These are phyloP conservation scores for Myxozyma sirexii DNA, from an alignment of 805 yeast genomes.

Conservation along the genomic window DNA sequence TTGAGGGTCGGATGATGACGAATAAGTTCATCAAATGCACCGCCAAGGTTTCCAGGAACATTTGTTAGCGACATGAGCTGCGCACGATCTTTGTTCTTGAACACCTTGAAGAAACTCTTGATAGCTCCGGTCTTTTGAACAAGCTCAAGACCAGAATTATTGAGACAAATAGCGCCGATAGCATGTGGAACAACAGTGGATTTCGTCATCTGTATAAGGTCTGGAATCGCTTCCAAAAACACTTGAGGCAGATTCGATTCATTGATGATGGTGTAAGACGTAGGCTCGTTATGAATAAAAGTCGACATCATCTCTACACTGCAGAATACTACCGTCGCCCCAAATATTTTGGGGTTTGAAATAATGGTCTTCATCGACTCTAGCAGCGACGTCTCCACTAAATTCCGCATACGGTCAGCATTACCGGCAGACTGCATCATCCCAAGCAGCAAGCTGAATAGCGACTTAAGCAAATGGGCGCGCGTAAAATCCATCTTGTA, in stretches of 20 bases:
- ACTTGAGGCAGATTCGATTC: conserved; percentile 76
- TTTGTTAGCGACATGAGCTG: conserved; percentile 58
- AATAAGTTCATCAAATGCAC: conserved; percentile 73
- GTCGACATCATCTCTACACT: conserved; percentile 65
- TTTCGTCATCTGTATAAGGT: conserved; percentile 55
- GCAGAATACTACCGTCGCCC: conserved; percentile 62
- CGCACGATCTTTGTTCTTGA: conserved; percentile 54
- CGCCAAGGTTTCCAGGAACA: conserved; percentile 60
- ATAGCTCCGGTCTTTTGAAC: conserved; percentile 50
- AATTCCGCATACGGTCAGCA: conserved; percentile 72
- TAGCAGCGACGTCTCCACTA: conserved; percentile 83
- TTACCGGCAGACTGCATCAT: conserved; percentile 75
- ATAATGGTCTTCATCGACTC: conserved; percentile 61
- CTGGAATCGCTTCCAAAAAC: conserved; percentile 59
- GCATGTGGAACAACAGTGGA: conserved; percentile 68
- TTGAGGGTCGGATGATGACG: conserved; percentile 80
- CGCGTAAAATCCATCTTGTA: conserved; percentile 38
- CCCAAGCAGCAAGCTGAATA: conserved; percentile 64
- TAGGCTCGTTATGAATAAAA: conserved; percentile 87
- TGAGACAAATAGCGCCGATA: conserved; percentile 81
- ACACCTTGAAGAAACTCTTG: conserved; percentile 52
- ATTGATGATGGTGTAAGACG: conserved; percentile 75
- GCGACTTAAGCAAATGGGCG: conserved; percentile 53
- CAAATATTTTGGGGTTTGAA: conserved; percentile 61
- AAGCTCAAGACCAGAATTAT: conserved; percentile 66